Base-by-base conservation (phyloP, 768 basidiomycete species). In the Tricholoma hemisulphureum region DNA sequence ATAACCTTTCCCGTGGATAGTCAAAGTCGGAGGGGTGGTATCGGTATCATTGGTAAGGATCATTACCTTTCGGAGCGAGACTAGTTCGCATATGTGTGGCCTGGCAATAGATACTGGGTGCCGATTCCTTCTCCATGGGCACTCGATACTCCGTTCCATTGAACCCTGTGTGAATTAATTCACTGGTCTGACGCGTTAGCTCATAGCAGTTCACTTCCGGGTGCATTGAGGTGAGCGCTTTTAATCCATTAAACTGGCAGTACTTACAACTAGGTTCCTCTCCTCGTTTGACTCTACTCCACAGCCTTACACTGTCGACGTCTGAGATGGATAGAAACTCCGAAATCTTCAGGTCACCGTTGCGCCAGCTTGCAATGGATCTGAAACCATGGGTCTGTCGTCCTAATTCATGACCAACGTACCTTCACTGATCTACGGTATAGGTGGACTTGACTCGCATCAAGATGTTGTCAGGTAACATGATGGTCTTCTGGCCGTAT, bases 401-500 rank as follows among this genome's bases (percentile, higher is more conserved):
- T 39, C 18, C 37, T 13, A 39, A 39, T 16, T 39, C 37, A 39
- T 39, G 37, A 1, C 37, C 37, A 39, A 39, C 37, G 37, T 39
- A n/a, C 14, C 37, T 16, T 39, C 37, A 39, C 37, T 39, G 37
- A 39, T n/a, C 37, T n/a, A 39, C 37, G 37, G 37, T 39, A 7
- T 39, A 62, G 61, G 37, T 62, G 5, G 9, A 62, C 28, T 45
- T 63, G 28, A 60, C 62, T 13, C 53, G 62, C 8, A 43, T 56
- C 10, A 50, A 37, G 3, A 56, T 56, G 18, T 57, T 63, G 35
- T 56, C 57, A 8, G 62, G 62, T 13, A 52, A 58, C 6, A 63
- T 63, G 62, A 46, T 63, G 4, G 45, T 60, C 6, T 63, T 63
- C 52, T 63, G 63, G 63, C 63, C 63, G 10, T 63, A 49, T 41